These are phyloP conservation scores for Aspergillus sp. DNA, from an alignment of 2,329 filamentous ascomycete species.

Conservation along the genomic window DNA sequence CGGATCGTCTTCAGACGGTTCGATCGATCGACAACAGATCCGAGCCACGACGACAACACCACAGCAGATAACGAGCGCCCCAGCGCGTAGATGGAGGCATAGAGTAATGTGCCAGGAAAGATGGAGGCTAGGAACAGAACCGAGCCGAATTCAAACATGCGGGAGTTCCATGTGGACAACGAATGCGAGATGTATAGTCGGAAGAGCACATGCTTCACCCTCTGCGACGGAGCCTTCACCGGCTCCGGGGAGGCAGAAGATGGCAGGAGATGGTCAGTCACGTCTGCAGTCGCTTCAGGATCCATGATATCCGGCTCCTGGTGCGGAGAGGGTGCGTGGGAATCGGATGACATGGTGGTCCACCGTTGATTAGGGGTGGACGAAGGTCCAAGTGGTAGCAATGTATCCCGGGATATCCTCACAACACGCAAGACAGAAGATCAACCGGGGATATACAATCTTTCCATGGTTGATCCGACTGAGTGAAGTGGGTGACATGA, in stretches of 20 bases:
- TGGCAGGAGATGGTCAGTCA: background rate
- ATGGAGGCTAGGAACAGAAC: conserved; percentile 59
- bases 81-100: conserved; percentile 68
- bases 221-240: background rate
- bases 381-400: no score
- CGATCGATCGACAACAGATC: conserved; percentile 57
- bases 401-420: no score
- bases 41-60: conserved; percentile 58
- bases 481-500: no score
- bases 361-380: no score
- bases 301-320: background rate
- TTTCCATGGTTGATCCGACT: no score
- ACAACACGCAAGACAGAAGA: no score
- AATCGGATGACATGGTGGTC: background rate
- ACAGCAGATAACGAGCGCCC: conserved; percentile 59
- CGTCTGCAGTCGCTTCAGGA: background rate
- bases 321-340: background rate
- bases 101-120: conserved; percentile 61
- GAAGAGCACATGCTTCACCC: background rate
- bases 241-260: background rate
- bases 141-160: conserved; percentile 44
- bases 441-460: no score
- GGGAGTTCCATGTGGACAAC: background rate
- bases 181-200: background rate
- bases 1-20: conserved; percentile 53